Conservation (phyloP, 768 basidiomycete genomes). For the Russula sp. region DNA sequence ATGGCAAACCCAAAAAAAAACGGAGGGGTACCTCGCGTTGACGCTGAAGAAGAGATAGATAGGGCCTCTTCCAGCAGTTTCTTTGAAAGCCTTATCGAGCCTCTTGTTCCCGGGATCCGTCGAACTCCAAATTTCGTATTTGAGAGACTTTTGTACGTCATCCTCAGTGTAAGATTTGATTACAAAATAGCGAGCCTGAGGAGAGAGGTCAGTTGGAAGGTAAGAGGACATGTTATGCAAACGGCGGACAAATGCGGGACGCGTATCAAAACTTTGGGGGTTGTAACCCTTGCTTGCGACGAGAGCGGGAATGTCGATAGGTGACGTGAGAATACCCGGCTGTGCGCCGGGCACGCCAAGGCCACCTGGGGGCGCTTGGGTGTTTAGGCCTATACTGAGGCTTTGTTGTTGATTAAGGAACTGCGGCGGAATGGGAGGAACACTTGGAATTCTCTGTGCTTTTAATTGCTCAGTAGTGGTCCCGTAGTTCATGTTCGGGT, state of each 20-base stretch:
- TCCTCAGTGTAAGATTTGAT: conserved; percentile 99
- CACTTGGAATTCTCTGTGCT: conserved; percentile 47
- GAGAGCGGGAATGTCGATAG: conserved; percentile 81
- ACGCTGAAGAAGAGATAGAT: conserved; percentile 99
- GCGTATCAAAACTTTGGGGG: conserved; percentile 74
- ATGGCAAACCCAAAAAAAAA: neutral
- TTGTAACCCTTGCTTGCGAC: conserved; percentile 90
- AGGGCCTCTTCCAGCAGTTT: conserved; percentile 84
- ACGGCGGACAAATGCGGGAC: conserved; percentile 65
- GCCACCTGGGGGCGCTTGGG: conserved; percentile 32
- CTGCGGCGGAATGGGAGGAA: conserved; percentile 69
- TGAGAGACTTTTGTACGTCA: conserved; percentile 96
- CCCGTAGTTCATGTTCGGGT: conserved; percentile 60
- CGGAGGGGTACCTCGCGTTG: conserved; percentile 63
- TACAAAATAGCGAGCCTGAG: conserved; percentile 86
- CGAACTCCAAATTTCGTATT: conserved; percentile 97
- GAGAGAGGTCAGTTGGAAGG: conserved; percentile 16
- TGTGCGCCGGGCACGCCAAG: conserved; percentile 35
- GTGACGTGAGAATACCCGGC: conserved; percentile 45
- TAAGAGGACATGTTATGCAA: neutral
- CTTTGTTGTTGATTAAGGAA: conserved; percentile 50
- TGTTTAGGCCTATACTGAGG: conserved; percentile 20
- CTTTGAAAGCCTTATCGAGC: conserved; percentile 95
- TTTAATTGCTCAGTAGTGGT: conserved; percentile 35
- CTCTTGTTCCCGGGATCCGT: conserved; percentile 97